Base-by-base conservation (phyloP, 1,284 basidiomycete species). In the Cryptococcus sp. region DNA sequence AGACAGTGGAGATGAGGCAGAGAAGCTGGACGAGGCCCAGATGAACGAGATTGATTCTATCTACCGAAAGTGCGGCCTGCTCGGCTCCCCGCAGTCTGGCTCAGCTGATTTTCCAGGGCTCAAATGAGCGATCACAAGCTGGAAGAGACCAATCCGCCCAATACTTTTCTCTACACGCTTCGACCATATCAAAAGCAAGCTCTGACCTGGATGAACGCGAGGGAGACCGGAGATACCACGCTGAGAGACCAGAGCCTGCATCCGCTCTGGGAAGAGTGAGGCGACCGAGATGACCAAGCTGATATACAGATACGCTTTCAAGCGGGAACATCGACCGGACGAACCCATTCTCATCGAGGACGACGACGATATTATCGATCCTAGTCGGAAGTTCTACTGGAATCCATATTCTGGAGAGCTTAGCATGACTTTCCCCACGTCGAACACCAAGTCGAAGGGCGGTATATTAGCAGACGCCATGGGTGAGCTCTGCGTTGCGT, bases 181-280 rank as follows among this genome's bases (percentile, higher is more conserved):
- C 82, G 91, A 39, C 82, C 82, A 25, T 98, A 98, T 72, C 94
- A 97, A 65, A 95, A 92, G 63, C 93, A 98, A 69, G 93, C 92
- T 2, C 76, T 97, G 45, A 76, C 76, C 80, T 98, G 94, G 93
- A 93, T 97, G 92, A 78, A 82, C 56, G 87, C 84, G 1, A 80
- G 93, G 57, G 94, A 97, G 73, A 81, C 78, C 0, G 86, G 84
- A 2, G 77, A 81, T 21, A 75, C 77, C 52, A 81, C 83, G 44
- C 83, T 84, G 18, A 80, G 87, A 43, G 82, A 87, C 58, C 78
- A 77, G 6, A 83, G 86, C 1, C 83, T 97, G 77, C 90, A 98
- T 73, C 94, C 94, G 0, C 72, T 98, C 10, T 98, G 93, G 93
- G 87, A 87, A 74, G 83, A 91, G 86, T 95, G 72, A 67, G 82